A percentile compares a stretch with the other conserved stretches of the same genome.
These are phyloP conservation scores for Bidens hawaiensis DNA, from an alignment of 140 eudicot species.

Conservation along the genomic window DNA sequence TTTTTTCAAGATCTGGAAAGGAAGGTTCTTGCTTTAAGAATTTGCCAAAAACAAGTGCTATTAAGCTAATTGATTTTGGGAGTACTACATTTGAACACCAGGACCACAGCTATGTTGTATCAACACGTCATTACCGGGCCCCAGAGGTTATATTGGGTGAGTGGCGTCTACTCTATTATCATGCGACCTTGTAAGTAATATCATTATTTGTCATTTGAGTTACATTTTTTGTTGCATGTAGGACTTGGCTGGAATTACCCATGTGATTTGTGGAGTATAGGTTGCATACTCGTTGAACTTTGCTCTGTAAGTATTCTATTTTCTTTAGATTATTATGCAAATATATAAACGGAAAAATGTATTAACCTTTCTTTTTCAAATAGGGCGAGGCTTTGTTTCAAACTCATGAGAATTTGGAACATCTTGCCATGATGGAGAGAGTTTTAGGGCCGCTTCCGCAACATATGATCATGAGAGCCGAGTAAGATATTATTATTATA, in stretches of 20 bases:
- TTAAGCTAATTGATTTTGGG: conserved; percentile 96
- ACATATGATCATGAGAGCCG: conserved; percentile 73
- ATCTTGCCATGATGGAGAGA: conserved; percentile 99
- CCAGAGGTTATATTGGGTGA: conserved; percentile 97
- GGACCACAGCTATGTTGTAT: conserved; percentile 85
- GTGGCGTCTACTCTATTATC: conserved; percentile 11
- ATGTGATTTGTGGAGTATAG: conserved; percentile 96
- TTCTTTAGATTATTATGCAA: neutral
- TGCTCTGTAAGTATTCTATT: conserved; percentile 71
- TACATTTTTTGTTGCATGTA: conserved; percentile 20
- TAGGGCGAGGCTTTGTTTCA: conserved; percentile 97
- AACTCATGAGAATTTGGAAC: conserved; percentile 98
- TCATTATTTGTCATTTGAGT: conserved; percentile 3
- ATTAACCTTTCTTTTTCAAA: neutral
- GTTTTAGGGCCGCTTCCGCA: conserved; percentile 95
- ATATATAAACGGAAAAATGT: neutral
- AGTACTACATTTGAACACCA: conserved; percentile 88
- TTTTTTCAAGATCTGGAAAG: conserved; percentile 55
- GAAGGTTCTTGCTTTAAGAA: conserved; percentile 82
- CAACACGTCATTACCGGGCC: conserved; percentile 98
- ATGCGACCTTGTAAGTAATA: neutral
- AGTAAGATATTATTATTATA: conserved; percentile 44
- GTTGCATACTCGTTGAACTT: conserved; percentile 94
- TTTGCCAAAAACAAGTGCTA: conserved; percentile 83
- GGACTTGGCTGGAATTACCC: conserved; percentile 99